Evolutionary conservation across 257 asterid genomes (phyloP).

Genomic region (Solanum sejunctum): DNA sequence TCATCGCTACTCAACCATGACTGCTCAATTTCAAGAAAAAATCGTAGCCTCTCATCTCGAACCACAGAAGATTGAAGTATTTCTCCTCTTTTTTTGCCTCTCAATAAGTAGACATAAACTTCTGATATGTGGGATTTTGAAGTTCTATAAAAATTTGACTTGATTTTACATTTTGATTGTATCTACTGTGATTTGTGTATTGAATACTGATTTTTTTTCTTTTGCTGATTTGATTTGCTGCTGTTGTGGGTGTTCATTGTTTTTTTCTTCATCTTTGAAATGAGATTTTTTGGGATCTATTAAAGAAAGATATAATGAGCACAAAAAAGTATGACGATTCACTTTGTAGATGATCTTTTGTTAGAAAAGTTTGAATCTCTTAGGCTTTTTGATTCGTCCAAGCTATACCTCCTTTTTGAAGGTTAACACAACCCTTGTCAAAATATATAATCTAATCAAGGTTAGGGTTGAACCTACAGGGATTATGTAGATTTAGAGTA

Average conservation of each 20-base stretch:
- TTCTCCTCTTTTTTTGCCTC: neutral
- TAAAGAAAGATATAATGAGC: neutral
- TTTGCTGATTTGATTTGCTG: neutral
- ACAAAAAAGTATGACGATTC: neutral
- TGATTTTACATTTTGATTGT: neutral
- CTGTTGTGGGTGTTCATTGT: neutral
- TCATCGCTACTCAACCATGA: neutral
- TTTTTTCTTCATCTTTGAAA: neutral
- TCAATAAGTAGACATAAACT: neutral
- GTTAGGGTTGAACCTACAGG: too few species aligned
- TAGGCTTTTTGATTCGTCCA: neutral
- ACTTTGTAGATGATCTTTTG: neutral
- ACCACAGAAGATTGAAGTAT: slow-evolving; percentile 39
- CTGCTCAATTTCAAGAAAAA: slow-evolving; percentile 47
- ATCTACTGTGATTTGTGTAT: neutral
- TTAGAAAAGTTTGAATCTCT: neutral
- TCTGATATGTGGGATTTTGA: neutral
- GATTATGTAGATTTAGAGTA: too few species aligned
- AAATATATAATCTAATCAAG: too few species aligned
- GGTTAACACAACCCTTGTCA: too few species aligned
- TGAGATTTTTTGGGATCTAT: neutral
- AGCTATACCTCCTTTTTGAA: too few species aligned
- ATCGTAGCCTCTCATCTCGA: slow-evolving; percentile 40
- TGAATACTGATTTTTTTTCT: neutral
- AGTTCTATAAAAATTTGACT: neutral